Percentiles rank a stretch among this genome's conserved stretches.
Conservation (phyloP, 345 rosid species). For the Microthlaspi erraticum region DNA sequence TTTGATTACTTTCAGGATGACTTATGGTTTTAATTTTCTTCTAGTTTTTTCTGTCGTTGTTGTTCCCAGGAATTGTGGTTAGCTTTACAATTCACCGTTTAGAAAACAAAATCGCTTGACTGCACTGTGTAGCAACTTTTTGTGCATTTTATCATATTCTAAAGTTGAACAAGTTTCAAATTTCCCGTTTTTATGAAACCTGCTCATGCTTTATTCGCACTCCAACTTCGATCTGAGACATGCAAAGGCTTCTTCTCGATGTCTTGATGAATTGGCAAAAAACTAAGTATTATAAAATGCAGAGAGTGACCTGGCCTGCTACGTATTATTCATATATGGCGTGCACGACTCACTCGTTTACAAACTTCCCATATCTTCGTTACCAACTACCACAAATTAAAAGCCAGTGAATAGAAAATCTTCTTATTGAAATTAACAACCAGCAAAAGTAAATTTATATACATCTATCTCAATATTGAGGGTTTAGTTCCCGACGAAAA, state of each 20-base stretch:
- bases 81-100: background rate
- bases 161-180: background rate
- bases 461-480: constrained; percentile 28
- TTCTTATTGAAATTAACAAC: constrained; percentile 27
- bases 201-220: constrained; percentile 12
- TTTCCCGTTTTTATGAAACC: background rate
- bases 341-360: constrained; percentile 43
- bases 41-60: constrained; percentile 1
- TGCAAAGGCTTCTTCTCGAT: constrained; percentile 24
- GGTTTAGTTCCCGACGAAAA: background rate
- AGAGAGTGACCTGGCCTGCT: constrained; percentile 25
- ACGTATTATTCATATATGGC: constrained; percentile 26
- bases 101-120: background rate
- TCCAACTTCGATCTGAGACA: constrained; percentile 12
- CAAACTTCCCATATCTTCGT: constrained; percentile 11
- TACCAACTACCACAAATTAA: constrained; percentile 19
- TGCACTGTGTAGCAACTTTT: background rate
- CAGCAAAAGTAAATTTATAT: constrained; percentile 3
- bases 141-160: constrained; percentile 27
- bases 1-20: background rate
- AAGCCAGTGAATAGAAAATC: background rate
- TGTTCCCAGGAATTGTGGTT: constrained; percentile 15
- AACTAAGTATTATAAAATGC: constrained; percentile 14
- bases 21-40: constrained; percentile 1
- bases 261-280: constrained; percentile 8